These are phyloP conservation scores for Ceratocystis variospora DNA, from an alignment of 2,329 filamentous ascomycete genomes.

Conservation along the genomic window DNA sequence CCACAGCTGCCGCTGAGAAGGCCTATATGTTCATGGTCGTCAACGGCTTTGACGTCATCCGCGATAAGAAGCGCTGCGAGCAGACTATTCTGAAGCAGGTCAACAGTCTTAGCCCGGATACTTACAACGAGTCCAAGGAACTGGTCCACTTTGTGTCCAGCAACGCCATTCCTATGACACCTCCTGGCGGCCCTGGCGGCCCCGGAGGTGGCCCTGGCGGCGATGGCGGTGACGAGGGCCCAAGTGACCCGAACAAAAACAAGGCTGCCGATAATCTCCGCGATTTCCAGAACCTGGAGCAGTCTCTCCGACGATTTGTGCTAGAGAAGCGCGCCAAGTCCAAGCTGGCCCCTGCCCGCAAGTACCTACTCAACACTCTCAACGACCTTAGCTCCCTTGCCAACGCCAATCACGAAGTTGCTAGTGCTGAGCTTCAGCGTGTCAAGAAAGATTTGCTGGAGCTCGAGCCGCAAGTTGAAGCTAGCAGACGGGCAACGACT, in stretches of 20 bases:
- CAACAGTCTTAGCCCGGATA: constrained; percentile 71
- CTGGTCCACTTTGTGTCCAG: constrained; percentile 97
- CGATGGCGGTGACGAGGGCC: constrained; percentile 32
- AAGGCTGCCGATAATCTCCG: constrained; percentile 78
- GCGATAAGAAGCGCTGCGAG: constrained; percentile 79
- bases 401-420: constrained; percentile 74
- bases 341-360: constrained; percentile 89
- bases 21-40: constrained; percentile 99
- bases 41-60: constrained; percentile 89
- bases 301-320: constrained; percentile 80
- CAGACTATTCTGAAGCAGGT: constrained; percentile 91
- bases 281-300: constrained; percentile 82
- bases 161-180: constrained; percentile 71
- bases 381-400: constrained; percentile 75
- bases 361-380: constrained; percentile 85
- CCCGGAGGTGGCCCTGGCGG: constrained; percentile 36
- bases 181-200: constrained; percentile 39
- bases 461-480: constrained; percentile 73
- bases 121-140: constrained; percentile 81
- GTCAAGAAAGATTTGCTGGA: constrained; percentile 68
- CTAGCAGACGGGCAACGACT: constrained; percentile 63
- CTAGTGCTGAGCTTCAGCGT: constrained; percentile 68
- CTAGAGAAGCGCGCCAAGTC: constrained; percentile 90
- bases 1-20: constrained; percentile 89
- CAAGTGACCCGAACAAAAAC: constrained; percentile 51